Base-by-base conservation (phyloP, 1,139 yeast genomes). In the Saccharomyces hybrid region DNA sequence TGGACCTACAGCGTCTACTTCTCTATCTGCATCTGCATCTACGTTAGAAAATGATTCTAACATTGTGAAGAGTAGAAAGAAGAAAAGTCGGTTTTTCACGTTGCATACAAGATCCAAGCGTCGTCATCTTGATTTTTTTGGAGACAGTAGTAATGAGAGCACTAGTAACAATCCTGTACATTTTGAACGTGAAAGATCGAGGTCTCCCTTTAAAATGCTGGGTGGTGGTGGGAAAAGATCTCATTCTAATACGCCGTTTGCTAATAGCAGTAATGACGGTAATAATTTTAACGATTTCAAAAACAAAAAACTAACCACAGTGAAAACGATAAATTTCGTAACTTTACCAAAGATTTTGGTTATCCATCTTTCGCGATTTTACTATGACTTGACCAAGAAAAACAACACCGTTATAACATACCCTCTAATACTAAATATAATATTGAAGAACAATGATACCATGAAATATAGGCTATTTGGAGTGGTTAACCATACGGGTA, bases 401-500 rank as follows among this genome's bases (percentile, higher is more conserved):
- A 75, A 83, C 57, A 75, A 77, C 55, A 76, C 83, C 0, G 71
- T 73, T 42, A 78, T 83, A 32, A 76, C 78, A 49, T 83, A 81
- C 60, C 88, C 88, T 2, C 66, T 82, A 47, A 72, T 73, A 16
- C 74, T 83, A 59, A 78, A 78, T 56, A 80, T 80, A 54, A 66
- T 68, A 28, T 68, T 73, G 42, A 69, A 70, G 51, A 73, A 75
- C 49, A 77, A 75, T 48, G 71, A 72, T 34, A 73, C 73, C 4
- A 69, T 73, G 49, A 74, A 74, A 26, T 86, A 85, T 66, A 77
- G 75, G 58, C 69, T 86, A 38, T 75, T 76, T 55, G 89, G 88
- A 1, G 73, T 84, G 42, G 82, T 85, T 14, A 84, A 86, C 62
- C 95, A 86, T 66, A 80, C 75, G 61, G 95, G 95, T 8, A 83